Evolutionary conservation across 1,284 basidiomycete genomes (phyloP).

Genomic region (Rhizoctonia solani): DNA sequence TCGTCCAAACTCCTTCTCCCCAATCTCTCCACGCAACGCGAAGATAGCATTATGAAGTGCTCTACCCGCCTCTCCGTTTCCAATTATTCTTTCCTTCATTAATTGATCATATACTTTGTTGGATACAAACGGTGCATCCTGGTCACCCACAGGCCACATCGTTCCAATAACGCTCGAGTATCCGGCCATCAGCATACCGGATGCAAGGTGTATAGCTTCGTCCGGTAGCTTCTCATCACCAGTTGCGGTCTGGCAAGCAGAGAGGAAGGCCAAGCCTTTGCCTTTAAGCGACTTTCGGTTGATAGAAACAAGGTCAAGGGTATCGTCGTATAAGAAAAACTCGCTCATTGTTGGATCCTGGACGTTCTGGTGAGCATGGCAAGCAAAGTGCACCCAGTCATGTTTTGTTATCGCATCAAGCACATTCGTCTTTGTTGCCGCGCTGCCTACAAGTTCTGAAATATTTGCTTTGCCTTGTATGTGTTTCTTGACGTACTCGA

Average conservation of each 20-base stretch:
- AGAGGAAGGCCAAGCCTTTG: conserved; percentile 26
- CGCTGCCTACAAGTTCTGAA: conserved; percentile 9
- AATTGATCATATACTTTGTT: conserved; percentile 22
- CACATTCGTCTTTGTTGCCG: no score
- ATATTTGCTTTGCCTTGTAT: not conserved
- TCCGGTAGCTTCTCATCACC: conserved; percentile 14
- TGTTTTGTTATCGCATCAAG: no score
- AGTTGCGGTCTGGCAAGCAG: conserved; percentile 31
- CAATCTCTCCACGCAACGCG: not conserved
- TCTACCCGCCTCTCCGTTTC: not conserved
- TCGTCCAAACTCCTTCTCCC: not conserved
- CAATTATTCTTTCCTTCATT: not conserved
- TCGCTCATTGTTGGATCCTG: no score
- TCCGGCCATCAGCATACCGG: no score
- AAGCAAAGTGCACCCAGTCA: no score
- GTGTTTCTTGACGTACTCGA: not conserved
- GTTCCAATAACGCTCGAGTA: no score
- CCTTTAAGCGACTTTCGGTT: conserved; percentile 5
- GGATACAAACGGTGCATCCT: conserved; percentile 19
- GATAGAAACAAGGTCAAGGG: not conserved
- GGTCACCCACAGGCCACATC: conserved; percentile 14
- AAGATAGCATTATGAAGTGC: conserved; percentile 3
- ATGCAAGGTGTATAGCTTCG: no score
- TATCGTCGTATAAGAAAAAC: no score
- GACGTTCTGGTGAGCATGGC: no score